Evolutionary conservation across 2,329 filamentous ascomycete species (phyloP), one percentile per base, ranked within the genome.

Genomic region (Pseudogymnoascus sp.): DNA sequence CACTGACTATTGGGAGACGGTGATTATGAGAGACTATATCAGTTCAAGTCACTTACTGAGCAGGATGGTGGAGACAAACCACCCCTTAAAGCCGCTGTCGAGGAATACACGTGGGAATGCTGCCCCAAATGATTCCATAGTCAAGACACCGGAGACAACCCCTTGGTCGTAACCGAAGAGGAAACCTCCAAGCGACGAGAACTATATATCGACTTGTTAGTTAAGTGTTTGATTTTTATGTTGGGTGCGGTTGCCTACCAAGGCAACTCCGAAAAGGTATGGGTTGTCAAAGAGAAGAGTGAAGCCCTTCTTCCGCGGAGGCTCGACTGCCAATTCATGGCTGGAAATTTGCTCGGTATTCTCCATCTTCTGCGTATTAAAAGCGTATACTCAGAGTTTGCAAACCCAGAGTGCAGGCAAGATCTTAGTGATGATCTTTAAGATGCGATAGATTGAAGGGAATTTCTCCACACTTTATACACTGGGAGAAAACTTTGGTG

Each of bases 51-150:
- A 67, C 71, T 62, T 66, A 75, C 74, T 71, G 0, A 82, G 70
- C 8, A 80, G 68, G 4, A 83, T 69, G 2, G 76, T 79, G 5
- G 80, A 80, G 1, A 81, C 78, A 60, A 82, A 80, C 79, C 80
- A 82, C 33, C 79, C 80, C 64, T 81, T 80, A 70, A 80, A 80
- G 9, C 75, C 68, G 63, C 74, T 77, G 63, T 81, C 77, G 0
- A 72, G 62, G 58, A 75, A 77, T 14, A 80, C 72, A 6, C 72
- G 66, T 4, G 77, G 78, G 42, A 75, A 73, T 12, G 69, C 66
- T 30, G 73, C 73, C 2, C 69, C 75, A 63, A 80, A 80, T 39
- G 75, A 77, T 62, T 77, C 72, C 72, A 78, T 78, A 3, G 75
- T 78, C 52, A 80, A 72, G 38, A 81, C 75, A 38, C 78, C 78